A percentile compares a stretch with the other conserved stretches of the same genome.
phyloP scores from a whole-genome alignment of 148 eudicot genomes.

The Chenopodium suecicum region DNA sequence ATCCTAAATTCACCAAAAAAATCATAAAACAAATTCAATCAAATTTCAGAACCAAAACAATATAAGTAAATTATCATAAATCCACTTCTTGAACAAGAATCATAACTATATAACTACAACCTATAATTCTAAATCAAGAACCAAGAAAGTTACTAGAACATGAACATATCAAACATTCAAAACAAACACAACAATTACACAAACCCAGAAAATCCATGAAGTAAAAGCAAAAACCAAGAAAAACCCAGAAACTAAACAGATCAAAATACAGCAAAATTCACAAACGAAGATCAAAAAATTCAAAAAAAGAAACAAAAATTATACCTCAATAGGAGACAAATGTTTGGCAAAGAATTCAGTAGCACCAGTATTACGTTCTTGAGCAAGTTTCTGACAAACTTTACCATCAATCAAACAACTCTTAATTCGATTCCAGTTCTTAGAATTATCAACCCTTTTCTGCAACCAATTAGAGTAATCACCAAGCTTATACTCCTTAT shows the following conservation, averaged over 20 bases:
- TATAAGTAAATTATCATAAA: neutral
- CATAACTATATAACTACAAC: neutral
- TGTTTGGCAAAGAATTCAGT: slow-evolving; percentile 42
- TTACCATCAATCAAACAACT: slow-evolving; percentile 78
- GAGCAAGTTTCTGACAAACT: slow-evolving; percentile 58
- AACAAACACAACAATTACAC: neutral
- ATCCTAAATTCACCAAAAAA: neutral
- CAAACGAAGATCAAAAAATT: neutral
- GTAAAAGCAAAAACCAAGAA: neutral
- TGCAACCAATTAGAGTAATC: slow-evolving; percentile 91
- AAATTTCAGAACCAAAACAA: neutral
- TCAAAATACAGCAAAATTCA: neutral
- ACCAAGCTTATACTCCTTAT: slow-evolving; percentile 77
- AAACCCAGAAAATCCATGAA: neutral
- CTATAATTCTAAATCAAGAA: neutral
- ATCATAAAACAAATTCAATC: neutral
- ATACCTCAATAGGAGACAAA: slow-evolving; percentile 79
- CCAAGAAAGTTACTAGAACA: neutral
- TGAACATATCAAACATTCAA: neutral
- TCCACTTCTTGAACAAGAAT: neutral
- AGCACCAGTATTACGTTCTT: slow-evolving; percentile 28
- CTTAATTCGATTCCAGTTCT: slow-evolving; percentile 67
- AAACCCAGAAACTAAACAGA: neutral
- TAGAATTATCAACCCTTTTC: slow-evolving; percentile 57
- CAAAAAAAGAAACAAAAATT: neutral